Conservation (phyloP, 495 filamentous ascomycete genomes). For the Aspergillus bertholletiae region DNA sequence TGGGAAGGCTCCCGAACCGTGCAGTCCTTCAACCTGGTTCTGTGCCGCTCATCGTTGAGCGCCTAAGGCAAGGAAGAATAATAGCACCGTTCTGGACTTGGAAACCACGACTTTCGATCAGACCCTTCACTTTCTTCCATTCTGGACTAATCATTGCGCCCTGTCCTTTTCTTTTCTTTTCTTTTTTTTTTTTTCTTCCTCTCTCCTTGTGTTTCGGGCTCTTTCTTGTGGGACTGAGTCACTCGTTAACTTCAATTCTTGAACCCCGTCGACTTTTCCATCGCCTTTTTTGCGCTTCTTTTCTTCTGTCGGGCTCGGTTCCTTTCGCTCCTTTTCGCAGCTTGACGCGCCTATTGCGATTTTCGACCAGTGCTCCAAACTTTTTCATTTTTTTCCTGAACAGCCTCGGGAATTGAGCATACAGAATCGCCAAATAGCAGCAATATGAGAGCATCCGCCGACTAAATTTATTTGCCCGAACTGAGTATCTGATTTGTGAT, state of each 20-base stretch:
- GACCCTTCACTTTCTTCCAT: conserved; percentile 4
- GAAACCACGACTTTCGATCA: not conserved
- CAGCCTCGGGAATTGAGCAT: not conserved
- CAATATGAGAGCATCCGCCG: conserved; percentile 12
- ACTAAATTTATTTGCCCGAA: conserved; percentile 2
- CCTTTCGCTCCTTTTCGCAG: conserved; percentile 1
- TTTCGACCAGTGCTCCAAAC: conserved; percentile 18
- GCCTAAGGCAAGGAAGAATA: not conserved
- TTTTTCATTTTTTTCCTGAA: not conserved
- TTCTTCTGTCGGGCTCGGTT: not conserved
- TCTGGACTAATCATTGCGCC: not conserved
- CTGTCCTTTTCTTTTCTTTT: conserved; percentile 4
- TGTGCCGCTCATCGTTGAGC: not conserved
- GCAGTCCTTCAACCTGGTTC: not conserved
- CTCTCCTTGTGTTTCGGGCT: too few relatives aligned
- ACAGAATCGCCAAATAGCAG: not conserved
- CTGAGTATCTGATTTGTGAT: conserved; percentile 5
- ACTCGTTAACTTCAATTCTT: conserved; percentile 29
- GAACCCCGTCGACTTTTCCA: conserved; percentile 5
- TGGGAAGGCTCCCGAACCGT: not conserved
- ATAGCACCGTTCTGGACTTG: not conserved
- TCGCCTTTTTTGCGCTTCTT: not conserved
- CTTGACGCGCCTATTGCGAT: conserved; percentile 16
- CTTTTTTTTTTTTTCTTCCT: conserved; percentile 6
- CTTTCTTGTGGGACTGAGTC: conserved; percentile 25